Conservation (phyloP, 1,284 basidiomycete species). For the Vanrija pseudolonga region DNA sequence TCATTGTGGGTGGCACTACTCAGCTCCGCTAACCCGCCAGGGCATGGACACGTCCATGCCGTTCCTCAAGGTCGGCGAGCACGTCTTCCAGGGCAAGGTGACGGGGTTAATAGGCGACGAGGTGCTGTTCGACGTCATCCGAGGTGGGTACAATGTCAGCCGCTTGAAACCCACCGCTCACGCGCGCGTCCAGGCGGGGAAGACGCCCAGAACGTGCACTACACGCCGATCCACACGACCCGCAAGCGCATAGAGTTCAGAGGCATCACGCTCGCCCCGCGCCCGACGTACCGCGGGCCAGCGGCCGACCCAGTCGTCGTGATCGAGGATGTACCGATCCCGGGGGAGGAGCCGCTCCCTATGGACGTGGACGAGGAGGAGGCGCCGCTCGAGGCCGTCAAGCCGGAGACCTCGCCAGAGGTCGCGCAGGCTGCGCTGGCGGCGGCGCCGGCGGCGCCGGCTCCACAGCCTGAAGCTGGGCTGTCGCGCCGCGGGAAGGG, state of each 20-base stretch:
- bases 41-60: constrained; percentile 46
- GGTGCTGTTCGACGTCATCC: constrained; percentile 36
- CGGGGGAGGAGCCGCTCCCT: not conserved
- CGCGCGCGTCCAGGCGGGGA: constrained; percentile 25
- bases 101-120: constrained; percentile 45
- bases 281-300: not conserved
- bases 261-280: constrained; percentile 23
- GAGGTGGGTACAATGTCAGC: constrained; percentile 24
- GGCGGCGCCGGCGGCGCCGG: not conserved
- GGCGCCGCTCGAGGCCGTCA: not conserved
- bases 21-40: constrained; percentile 15
- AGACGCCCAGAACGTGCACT: constrained; percentile 27
- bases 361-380: not conserved
- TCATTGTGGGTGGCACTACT: constrained; percentile 30
- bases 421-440: no score
- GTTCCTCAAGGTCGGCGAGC: constrained; percentile 45
- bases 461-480: not conserved
- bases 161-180: not conserved
- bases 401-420: not conserved
- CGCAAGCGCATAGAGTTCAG: constrained; percentile 32
- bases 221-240: constrained; percentile 30
- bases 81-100: constrained; percentile 40
- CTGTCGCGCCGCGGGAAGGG: not conserved
- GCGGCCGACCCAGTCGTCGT: not conserved
- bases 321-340: not conserved